Evolutionary conservation across 345 rosid species (phyloP).

Genomic region (Eucalyptus globulus): DNA sequence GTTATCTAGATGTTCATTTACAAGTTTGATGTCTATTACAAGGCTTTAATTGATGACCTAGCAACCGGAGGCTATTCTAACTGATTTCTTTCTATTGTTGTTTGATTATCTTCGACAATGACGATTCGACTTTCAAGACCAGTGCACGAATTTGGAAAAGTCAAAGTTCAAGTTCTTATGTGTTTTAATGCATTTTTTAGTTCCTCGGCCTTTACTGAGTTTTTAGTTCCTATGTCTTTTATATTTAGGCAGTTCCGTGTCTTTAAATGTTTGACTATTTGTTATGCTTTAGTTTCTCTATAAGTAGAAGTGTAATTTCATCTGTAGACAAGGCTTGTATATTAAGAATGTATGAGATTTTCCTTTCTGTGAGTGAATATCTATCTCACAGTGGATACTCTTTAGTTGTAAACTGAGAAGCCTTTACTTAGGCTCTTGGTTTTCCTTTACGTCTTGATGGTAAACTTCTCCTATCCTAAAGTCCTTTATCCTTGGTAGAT

Average conservation of each 20-base stretch:
- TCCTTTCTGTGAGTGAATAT: no score
- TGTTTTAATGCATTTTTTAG: background rate
- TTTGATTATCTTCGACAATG: background rate
- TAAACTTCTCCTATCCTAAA: background rate
- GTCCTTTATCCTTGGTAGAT: no score
- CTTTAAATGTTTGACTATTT: background rate
- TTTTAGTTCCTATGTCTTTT: background rate
- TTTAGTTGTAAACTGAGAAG: background rate
- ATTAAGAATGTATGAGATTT: background rate
- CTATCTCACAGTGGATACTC: background rate
- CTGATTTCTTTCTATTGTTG: no score
- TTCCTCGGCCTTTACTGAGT: background rate
- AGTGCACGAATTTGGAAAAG: background rate
- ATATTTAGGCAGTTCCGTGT: background rate
- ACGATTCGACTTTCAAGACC: background rate
- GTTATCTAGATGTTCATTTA: no score
- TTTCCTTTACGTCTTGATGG: accelerated
- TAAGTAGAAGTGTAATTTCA: background rate
- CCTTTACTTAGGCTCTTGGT: background rate
- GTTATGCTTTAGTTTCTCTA: background rate
- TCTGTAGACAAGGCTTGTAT: background rate
- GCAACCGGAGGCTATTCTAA: background rate
- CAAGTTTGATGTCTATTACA: background rate
- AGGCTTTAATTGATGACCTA: background rate
- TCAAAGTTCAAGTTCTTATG: background rate